Evolutionary conservation across 345 rosid species (phyloP).

Genomic region (Eucalyptus grandis): DNA sequence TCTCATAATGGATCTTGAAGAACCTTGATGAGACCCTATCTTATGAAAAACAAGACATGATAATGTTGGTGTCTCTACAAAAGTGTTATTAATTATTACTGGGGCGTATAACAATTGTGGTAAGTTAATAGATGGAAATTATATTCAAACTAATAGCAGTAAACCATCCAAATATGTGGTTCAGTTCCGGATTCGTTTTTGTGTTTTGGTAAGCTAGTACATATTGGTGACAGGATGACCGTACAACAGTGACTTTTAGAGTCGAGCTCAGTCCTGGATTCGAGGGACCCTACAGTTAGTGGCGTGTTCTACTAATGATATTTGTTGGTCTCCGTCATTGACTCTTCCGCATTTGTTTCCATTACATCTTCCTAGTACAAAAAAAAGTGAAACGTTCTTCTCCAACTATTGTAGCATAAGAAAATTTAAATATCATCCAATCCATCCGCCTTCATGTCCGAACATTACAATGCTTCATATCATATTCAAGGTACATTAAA

Average conservation of each 20-base stretch:
- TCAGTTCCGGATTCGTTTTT: neutral
- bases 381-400: neutral
- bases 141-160: too few species aligned
- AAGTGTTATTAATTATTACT: too few species aligned
- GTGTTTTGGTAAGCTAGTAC: neutral
- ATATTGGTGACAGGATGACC: neutral
- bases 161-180: neutral
- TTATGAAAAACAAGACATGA: too few species aligned
- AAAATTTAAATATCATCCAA: too few species aligned
- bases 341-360: neutral
- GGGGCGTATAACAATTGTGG: too few species aligned
- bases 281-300: too few species aligned
- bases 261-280: neutral
- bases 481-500: neutral
- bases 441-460: neutral
- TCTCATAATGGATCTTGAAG: too few species aligned
- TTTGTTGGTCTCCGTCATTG: neutral
- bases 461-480: neutral
- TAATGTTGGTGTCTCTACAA: too few species aligned
- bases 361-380: neutral
- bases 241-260: neutral
- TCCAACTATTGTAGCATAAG: neutral
- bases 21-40: too few species aligned
- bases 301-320: neutral
- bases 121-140: too few species aligned